Evolutionary conservation across 345 rosid species (phyloP), one percentile per base, ranked within the genome.

Genomic region (Sonneratia caseolaris): DNA sequence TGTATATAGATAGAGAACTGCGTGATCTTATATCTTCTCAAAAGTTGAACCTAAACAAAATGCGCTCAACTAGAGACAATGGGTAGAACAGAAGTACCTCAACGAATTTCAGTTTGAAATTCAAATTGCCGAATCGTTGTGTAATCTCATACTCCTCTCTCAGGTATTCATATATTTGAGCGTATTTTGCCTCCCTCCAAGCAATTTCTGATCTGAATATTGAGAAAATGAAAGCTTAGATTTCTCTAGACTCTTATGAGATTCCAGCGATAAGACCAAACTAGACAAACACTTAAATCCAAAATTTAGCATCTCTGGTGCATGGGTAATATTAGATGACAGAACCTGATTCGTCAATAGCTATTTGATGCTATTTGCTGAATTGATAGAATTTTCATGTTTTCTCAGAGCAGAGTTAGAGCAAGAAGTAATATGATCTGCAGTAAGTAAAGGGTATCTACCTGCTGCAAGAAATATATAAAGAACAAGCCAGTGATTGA

Each of bases 101-200:
- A 59, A 93, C 91, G 80, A 93, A 93, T 79, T 91, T 93, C 74
- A 93, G 82, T 78, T 91, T 93, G 84, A 87, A 80, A 85, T 89
- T 91, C 66, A 93, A 76, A 79, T 88, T 89, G 75, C 96, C 94
- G 38, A 93, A 91, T 70, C 97, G 91, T 76, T 93, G 98, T 51
- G 92, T 87, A 40, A 93, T 89, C 79, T 93, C 96, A 40, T 86
- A 93, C 82, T 93, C 98, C 80, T 93, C 98, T 79, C 90, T 81
- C 47, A 91, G 87, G 83, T 88, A 93, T 80, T 93, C 98, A 1
- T 86, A 81, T 83, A 91, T 93, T 79, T 83, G 96, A 76, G 96
- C 92, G 79, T 91, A 91, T 79, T 87, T 93, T 57, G 96, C 98
- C 80, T 89, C 91, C 77, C 92, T 87, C 98, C 97, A 93, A 78